A percentile compares a stretch with the other conserved stretches of the same genome.
These are phyloP conservation scores for Parathielavia appendiculata DNA, from an alignment of 495 filamentous ascomycete species.

Conservation along the genomic window DNA sequence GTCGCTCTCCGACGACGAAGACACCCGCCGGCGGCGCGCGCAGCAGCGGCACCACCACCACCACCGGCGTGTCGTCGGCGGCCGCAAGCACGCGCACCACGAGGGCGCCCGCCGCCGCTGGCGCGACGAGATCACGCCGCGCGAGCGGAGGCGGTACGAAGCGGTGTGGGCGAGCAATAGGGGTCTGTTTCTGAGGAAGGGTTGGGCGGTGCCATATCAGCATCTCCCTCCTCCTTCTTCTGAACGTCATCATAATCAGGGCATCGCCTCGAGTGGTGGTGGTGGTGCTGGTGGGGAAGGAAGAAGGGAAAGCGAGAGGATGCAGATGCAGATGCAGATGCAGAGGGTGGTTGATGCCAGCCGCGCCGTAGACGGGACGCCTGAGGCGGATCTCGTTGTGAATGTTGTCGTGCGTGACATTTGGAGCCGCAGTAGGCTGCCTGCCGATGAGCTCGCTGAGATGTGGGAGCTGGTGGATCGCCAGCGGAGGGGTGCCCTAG, in stretches of 20 bases:
- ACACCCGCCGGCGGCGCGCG: conserved; percentile 29
- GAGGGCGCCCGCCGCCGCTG: conserved; percentile 84
- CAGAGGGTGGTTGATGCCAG: conserved; percentile 5
- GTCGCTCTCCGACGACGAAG: conserved; percentile 54
- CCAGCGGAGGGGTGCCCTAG: conserved; percentile 53
- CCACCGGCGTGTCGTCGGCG: conserved; percentile 29
- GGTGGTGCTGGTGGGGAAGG: too few species aligned
- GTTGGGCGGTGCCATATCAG: conserved; percentile 14
- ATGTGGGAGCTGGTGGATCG: conserved; percentile 83
- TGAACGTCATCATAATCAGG: too few species aligned
- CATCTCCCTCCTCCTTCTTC: too few species aligned
- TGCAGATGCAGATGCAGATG: not conserved
- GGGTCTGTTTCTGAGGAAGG: conserved; percentile 46
- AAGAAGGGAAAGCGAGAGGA: not conserved
- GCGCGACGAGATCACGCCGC: conserved; percentile 67
- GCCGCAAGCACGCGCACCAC: conserved; percentile 69
- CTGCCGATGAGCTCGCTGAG: conserved; percentile 62
- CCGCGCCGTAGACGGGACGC: conserved; percentile 15
- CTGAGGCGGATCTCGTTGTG: conserved; percentile 55
- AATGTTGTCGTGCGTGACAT: conserved; percentile 80
- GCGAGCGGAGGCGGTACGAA: conserved; percentile 87
- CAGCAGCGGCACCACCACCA: conserved; percentile 44
- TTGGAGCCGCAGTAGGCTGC: conserved; percentile 73
- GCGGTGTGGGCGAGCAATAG: conserved; percentile 94
- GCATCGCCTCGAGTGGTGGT: too few species aligned